Evolutionary conservation across 805 yeast species (phyloP), one percentile per base, ranked within the genome.

Genomic region (Millerozyma acaciae): DNA sequence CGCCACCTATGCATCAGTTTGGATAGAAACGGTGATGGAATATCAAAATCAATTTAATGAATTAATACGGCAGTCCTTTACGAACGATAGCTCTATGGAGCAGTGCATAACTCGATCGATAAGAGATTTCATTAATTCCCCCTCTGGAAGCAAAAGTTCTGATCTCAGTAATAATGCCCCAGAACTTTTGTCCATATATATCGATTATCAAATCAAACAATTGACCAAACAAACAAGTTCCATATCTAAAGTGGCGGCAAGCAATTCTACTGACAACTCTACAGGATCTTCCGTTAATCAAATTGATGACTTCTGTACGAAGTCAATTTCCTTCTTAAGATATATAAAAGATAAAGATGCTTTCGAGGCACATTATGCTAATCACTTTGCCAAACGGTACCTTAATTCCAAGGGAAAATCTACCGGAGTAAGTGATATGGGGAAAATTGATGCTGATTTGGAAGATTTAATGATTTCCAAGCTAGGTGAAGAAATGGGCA

Each of bases 361-460:
- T 16, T 89, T 88, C 60, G 95, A 87, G 51, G 81, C 76, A 26
- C 79, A 83, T 40, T 88, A 86, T 56, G 87, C 87, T 47, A 84
- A 80, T 34, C 96, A 85, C 59, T 66, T 89, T 37, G 95, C 96
- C 1, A 86, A 82, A 55, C 68, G 97, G 40, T 67, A 88, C 34
- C 47, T 67, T 16, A 65, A 58, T 35, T 43, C 66, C 8, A 67
- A 67, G 36, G 54, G 57, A 2, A 32, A 45, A 8, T 33, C 43
- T 5, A 38, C 43, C 6, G 36, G 35, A 6, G 32, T 47, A 36
- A 25, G 16, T 14, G 66, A 68, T 57, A n/a, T n/a, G n/a, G 62
- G 55, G 44, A 60, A 61, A 8, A 41, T 57, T 47, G 69, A 30
- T 64, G 60, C 68, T 29, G 90, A 85, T 38, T 58, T 82, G 4